Conservation (phyloP, 1,284 basidiomycete species). For the Rhizoctonia solani region DNA sequence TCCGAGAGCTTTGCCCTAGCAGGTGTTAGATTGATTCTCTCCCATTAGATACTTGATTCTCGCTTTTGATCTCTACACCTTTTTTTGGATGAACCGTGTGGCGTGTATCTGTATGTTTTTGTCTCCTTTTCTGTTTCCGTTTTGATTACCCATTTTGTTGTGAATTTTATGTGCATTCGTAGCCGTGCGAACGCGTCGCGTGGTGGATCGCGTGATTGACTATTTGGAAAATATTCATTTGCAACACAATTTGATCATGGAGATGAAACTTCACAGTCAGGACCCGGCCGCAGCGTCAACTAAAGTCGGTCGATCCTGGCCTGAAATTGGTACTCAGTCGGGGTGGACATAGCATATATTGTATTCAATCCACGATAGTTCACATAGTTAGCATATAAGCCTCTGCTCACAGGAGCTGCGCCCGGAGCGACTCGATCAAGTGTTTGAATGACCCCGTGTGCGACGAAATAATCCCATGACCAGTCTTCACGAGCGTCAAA, state of each 20-base stretch:
- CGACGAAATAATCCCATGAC: neutral
- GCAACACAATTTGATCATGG: too few relatives aligned
- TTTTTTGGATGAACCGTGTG: neutral
- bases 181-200: neutral
- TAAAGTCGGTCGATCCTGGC: too few relatives aligned
- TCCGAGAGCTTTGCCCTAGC: conserved; percentile 12
- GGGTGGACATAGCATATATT: too few relatives aligned
- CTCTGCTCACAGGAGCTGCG: too few relatives aligned
- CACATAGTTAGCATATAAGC: too few relatives aligned
- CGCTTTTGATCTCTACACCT: neutral
- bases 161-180: neutral
- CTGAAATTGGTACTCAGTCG: too few relatives aligned
- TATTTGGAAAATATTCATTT: too few relatives aligned
- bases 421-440: too few relatives aligned
- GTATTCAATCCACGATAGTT: too few relatives aligned
- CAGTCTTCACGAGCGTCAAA: neutral
- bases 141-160: neutral
- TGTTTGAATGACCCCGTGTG: too few relatives aligned
- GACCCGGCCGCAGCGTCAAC: too few relatives aligned
- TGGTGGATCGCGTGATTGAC: neutral
- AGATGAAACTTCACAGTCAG: too few relatives aligned
- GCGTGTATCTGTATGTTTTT: conserved; percentile 9
- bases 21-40: neutral
- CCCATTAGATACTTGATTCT: neutral
- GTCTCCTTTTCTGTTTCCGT: neutral